These are phyloP conservation scores for Arabidopsis suecica DNA, from an alignment of 345 rosid species.

Conservation along the genomic window DNA sequence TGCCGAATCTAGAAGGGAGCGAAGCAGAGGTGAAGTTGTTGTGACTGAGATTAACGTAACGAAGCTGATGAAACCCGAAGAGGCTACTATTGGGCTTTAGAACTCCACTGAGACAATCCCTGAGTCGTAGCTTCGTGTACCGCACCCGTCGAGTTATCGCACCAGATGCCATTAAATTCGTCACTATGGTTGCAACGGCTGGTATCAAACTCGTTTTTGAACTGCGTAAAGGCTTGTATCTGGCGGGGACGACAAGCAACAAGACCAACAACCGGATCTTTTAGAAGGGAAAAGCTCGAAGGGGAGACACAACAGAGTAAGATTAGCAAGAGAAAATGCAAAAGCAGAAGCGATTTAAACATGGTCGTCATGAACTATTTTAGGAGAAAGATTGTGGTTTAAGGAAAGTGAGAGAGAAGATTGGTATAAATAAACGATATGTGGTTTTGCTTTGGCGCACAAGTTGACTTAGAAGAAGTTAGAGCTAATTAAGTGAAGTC, in stretches of 20 bases:
- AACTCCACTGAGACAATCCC: background rate
- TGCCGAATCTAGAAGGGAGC: constrained; percentile 1
- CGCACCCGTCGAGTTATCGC: background rate
- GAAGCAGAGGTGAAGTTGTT: constrained; percentile 15
- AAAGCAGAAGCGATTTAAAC: background rate
- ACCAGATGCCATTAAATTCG: constrained; percentile 7
- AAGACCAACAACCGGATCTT: background rate
- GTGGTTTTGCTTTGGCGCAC: no score
- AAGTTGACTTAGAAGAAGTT: no score
- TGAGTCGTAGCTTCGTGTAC: background rate
- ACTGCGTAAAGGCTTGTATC: background rate
- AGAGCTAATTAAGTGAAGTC: no score
- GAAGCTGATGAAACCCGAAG: background rate
- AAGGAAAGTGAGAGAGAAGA: no score
- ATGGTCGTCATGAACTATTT: no score
- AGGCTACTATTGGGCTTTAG: constrained; percentile 12
- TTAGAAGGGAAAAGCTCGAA: background rate
- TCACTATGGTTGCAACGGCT: constrained; percentile 6
- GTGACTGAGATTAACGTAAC: background rate
- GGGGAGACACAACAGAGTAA: background rate
- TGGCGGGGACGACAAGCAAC: constrained; percentile 12
- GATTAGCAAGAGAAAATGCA: background rate
- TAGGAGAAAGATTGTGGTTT: no score
- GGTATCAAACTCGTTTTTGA: constrained; percentile 29
- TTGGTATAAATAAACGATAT: no score